Evolutionary conservation across 352 stramenopile genomes (phyloP).

Genomic region (Globisporangium nodosum): DNA sequence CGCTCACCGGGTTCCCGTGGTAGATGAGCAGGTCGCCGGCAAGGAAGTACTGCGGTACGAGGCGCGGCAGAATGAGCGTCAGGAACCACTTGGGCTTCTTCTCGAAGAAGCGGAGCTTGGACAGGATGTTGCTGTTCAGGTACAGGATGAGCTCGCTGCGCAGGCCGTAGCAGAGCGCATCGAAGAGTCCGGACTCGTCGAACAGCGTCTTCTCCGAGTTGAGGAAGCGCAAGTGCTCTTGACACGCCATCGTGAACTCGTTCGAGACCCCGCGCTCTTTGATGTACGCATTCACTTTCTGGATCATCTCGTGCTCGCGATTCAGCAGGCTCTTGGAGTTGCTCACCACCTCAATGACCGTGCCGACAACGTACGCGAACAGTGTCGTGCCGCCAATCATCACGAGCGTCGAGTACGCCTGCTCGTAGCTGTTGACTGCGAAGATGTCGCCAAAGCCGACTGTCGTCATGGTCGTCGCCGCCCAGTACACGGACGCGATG

Average conservation of each 20-base stretch:
- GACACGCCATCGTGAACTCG: conserved; percentile 63
- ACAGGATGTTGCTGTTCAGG: conserved; percentile 48
- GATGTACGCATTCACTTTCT: conserved; percentile 71
- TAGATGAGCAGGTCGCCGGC: conserved; percentile 69
- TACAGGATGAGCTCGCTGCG: conserved; percentile 62
- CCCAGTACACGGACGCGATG: conserved; percentile 83
- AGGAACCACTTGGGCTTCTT: conserved; percentile 85
- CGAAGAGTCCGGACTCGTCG: conserved; percentile 49
- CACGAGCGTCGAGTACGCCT: conserved; percentile 75
- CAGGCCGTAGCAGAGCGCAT: conserved; percentile 59
- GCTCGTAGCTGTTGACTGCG: conserved; percentile 65
- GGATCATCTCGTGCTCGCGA: conserved; percentile 62
- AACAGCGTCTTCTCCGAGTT: conserved; percentile 72
- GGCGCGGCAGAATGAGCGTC: conserved; percentile 52
- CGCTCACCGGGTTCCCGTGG: conserved; percentile 57
- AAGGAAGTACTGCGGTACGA: conserved; percentile 68
- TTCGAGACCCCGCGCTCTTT: conserved; percentile 69
- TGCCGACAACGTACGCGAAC: conserved; percentile 78
- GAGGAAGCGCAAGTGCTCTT: conserved; percentile 69
- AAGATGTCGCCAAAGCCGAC: conserved; percentile 85
- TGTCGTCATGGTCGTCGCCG: conserved; percentile 80
- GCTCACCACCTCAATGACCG: conserved; percentile 74
- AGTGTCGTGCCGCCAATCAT: conserved; percentile 78
- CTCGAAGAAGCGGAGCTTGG: conserved; percentile 74
- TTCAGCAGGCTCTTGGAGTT: conserved; percentile 79